Evolutionary conservation across 331 rosid genomes (phyloP), one percentile per base, ranked within the genome.

Genomic region (Telfairia occidentalis): DNA sequence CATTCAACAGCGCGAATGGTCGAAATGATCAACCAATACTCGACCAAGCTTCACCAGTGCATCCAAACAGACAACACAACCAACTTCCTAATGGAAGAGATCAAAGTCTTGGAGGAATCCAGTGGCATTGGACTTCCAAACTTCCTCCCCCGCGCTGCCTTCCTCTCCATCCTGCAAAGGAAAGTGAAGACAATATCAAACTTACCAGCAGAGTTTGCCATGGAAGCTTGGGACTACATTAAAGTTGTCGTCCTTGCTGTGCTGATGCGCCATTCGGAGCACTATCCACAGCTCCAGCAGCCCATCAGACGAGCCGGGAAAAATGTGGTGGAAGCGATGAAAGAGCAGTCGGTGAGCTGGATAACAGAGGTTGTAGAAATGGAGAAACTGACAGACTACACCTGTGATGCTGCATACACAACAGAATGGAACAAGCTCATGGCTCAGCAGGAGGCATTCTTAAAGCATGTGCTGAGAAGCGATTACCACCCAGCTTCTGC

Each of bases 361-460:
- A 76, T 76, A 29, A 48, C 45, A 12, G 79, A 76, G 74, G 6
- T 63, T 11, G 79, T 76, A 28, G 61, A 76, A 48, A 76, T 76
- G 79, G 79, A 76, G 50, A 76, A 63, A 48, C 19, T 64, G 21
- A 64, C 73, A 12, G 79, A 76, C 60, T 76, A 76, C 63, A 76
- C 79, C 15, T 76, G 79, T 11, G 79, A 76, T 46, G n/a, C 60
- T 5, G 59, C 42, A 46, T 76, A 76, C 50, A 45, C 60, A 7
- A 42, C 49, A 45, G 79, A 64, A 61, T 76, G 79, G 79, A 76
- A 32, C 61, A 45, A n/a, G 40, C 79, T 76, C 74, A 76, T 76
- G 79, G 9, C 34, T 3, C 5, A 26, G 10, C 79, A 76, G 35
- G 52, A 19, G 30, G 1, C 7, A 2, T 76, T 76, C 49, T 18